Conservation (phyloP, 306 rosid species). For the Bauhinia variegata region DNA sequence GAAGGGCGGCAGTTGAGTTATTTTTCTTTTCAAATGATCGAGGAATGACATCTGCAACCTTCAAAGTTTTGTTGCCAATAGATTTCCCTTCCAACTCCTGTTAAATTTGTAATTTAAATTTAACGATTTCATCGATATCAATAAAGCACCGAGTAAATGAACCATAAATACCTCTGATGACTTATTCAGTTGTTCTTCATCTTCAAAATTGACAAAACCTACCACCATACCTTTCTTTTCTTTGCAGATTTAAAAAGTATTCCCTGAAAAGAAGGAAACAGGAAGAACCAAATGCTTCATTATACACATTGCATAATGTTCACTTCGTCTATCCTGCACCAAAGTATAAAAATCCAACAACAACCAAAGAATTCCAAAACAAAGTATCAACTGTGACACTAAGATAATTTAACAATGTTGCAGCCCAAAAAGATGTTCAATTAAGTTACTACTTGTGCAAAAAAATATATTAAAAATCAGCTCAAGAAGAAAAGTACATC, state of each 20-base stretch:
- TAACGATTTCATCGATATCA: conserved; percentile 14
- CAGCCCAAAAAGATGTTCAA: too few species aligned
- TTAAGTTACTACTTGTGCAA: background rate
- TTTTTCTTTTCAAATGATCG: conserved; percentile 69
- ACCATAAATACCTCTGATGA: conserved; percentile 59
- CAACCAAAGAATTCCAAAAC: background rate
- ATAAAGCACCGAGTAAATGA: conserved; percentile 33
- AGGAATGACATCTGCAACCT: conserved; percentile 76
- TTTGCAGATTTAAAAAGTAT: conserved; percentile 66
- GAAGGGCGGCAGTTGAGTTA: conserved; percentile 38
- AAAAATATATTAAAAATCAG: background rate
- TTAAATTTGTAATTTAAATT: conserved; percentile 26
- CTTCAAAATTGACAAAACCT: conserved; percentile 74
- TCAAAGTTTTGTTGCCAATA: conserved; percentile 63
- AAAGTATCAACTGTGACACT: background rate
- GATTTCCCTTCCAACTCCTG: conserved; percentile 71
- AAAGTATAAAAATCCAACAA: background rate
- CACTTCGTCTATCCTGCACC: background rate
- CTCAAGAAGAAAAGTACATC: background rate
- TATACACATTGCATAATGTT: conserved; percentile 1
- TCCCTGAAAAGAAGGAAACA: conserved; percentile 51
- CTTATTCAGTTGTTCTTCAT: conserved; percentile 63
- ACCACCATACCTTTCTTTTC: conserved; percentile 87
- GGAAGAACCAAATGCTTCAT: conserved; percentile 14
- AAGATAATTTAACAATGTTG: too few species aligned